Evolutionary conservation across 306 rosid genomes (phyloP).

Genomic region (Vicia villosa): DNA sequence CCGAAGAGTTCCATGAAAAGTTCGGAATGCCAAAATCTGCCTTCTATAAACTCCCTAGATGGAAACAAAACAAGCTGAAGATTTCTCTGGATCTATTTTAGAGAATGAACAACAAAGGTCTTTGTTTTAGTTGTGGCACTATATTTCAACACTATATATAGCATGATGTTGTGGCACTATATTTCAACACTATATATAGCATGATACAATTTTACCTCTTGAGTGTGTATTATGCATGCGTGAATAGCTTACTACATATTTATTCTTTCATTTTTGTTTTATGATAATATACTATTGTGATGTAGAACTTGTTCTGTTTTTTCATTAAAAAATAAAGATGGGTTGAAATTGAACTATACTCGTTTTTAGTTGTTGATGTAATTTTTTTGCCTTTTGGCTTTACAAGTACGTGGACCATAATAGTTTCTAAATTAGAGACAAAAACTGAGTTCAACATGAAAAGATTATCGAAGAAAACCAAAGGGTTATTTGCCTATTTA

Average conservation of each 20-base stretch:
- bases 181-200: constrained; percentile 15
- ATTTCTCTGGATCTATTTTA: constrained; percentile 74
- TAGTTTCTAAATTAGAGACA: too few relatives aligned
- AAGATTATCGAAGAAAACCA: too few relatives aligned
- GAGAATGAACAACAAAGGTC: constrained; percentile 16
- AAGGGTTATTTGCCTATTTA: too few relatives aligned
- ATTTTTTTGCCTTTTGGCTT: neutral
- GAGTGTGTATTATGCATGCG: constrained; percentile 33
- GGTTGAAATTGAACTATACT: neutral
- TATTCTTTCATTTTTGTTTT: constrained; percentile 6
- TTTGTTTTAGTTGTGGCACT: constrained; percentile 7
- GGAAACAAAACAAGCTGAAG: constrained; percentile 98
- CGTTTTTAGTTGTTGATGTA: neutral
- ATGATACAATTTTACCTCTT: constrained; percentile 8
- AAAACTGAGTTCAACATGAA: too few relatives aligned
- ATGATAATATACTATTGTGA: neutral
- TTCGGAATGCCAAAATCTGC: constrained; percentile 65
- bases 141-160: constrained; percentile 12
- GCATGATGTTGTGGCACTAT: too few relatives aligned
- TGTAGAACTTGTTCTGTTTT: neutral
- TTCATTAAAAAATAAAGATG: neutral
- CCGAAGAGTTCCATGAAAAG: constrained; percentile 74
- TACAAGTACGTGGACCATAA: neutral
- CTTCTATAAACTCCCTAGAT: constrained; percentile 81
- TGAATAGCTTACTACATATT: constrained; percentile 25